Conservation (phyloP, 2,329 filamentous ascomycete genomes). For the Colletotrichum horii region DNA sequence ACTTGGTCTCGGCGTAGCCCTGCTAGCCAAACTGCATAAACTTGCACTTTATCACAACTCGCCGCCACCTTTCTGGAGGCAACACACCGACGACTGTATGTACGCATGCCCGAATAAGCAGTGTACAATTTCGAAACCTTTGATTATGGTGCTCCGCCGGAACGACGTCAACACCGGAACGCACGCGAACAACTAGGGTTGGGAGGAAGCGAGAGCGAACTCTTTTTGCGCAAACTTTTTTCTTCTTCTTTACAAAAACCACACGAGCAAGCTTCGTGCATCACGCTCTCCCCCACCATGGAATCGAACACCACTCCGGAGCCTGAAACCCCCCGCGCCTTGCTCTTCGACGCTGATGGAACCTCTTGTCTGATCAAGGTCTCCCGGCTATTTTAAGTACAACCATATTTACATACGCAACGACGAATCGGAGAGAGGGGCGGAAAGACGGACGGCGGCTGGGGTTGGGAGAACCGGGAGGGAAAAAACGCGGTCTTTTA, state of each 20-base stretch:
- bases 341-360: background rate
- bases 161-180: background rate
- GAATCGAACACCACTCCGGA: background rate
- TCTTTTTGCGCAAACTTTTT: conserved; percentile 5
- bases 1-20: conserved; percentile 41
- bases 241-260: background rate
- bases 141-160: background rate
- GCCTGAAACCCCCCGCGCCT: background rate
- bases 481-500: conserved; percentile 1
- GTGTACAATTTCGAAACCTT: background rate
- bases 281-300: background rate
- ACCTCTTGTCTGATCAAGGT: background rate
- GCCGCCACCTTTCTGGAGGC: background rate
- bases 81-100: background rate
- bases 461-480: background rate
- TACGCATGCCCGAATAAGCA: background rate
- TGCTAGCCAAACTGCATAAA: conserved; percentile 17
- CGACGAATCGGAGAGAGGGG: background rate
- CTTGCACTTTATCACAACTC: background rate
- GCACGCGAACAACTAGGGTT: background rate
- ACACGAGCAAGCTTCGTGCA: background rate
- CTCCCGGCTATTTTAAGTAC: background rate
- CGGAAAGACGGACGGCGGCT: background rate
- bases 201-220: conserved; percentile 5
- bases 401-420: background rate